Base-by-base conservation (phyloP, 352 stramenopile species). In the Saprolegnia parasitica region DNA sequence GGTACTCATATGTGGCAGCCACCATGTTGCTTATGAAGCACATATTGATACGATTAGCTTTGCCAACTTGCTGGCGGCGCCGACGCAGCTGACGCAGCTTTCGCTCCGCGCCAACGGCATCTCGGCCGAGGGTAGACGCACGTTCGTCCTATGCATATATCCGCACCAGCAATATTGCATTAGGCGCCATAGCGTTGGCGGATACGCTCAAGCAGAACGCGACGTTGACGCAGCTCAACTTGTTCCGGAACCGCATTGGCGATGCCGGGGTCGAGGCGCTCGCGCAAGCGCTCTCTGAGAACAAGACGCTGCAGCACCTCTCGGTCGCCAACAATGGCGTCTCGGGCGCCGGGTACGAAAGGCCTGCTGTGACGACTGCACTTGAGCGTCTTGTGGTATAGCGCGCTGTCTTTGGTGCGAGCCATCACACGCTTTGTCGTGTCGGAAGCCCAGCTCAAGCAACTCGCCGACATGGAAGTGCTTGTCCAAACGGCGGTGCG, bases 21-120 rank as follows among this genome's bases (percentile, higher is more conserved):
- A 35, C 29, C n/a, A n/a, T n/a, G n/a, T n/a, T n/a, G n/a, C n/a
- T n/a, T n/a, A n/a, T n/a, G n/a, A n/a, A n/a, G n/a, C n/a, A n/a
- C n/a, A n/a, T n/a, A n/a, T n/a, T n/a, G n/a, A n/a, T n/a, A n/a
- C n/a, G n/a, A n/a, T n/a, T 68, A 55, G 81, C 16, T 85, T 85
- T 61, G 76, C 78, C 0, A 71, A 79, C 26, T 64, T 89, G 9
- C 65, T 93, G 15, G 62, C 52, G 2, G 67, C 74, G 0, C 24
- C 61, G 23, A 88, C 81, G 23, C 71, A 50, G 16, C 62, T 93
- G 16, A 76, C 78, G 21, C 79, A 80, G 13, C 71, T 93, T 18
- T 93, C 83, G 26, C 65, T 93, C n/a, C 80, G 85, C 9, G 73
- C 80, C 15, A 88, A 86, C 42, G 83, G 78, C 10, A 86, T 93